A percentile compares a stretch with the other conserved stretches of the same genome.
Evolutionary conservation across 768 basidiomycete genomes (phyloP).

Genomic region (Asterophora lycoperdoides): DNA sequence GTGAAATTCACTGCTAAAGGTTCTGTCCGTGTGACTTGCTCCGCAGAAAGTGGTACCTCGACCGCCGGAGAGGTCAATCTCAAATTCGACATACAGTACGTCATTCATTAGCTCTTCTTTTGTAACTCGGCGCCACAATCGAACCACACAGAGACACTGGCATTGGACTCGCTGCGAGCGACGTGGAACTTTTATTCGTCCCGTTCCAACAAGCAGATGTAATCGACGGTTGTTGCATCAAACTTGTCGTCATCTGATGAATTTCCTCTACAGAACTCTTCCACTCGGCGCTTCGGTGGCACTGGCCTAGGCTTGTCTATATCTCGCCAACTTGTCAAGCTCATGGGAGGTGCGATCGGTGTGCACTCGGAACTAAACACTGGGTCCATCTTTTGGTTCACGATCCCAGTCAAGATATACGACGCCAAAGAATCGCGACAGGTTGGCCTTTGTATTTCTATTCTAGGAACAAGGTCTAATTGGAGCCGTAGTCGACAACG

Average conservation of each 20-base stretch:
- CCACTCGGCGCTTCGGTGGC: slow-evolving; percentile 71
- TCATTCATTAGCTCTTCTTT: slow-evolving; percentile 1
- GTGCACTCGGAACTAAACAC: slow-evolving; percentile 60
- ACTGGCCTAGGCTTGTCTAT: slow-evolving; percentile 77
- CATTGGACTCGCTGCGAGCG: slow-evolving; percentile 62
- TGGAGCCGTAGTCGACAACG: slow-evolving; percentile 33
- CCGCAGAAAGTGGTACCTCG: slow-evolving; percentile 38
- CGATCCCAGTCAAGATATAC: slow-evolving; percentile 59
- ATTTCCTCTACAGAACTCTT: slow-evolving; percentile 45
- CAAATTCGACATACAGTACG: slow-evolving; percentile 65
- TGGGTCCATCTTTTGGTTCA: slow-evolving; percentile 74
- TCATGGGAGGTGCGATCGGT: slow-evolving; percentile 73
- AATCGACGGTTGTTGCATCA: not conserved
- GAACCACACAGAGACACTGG: slow-evolving; percentile 55
- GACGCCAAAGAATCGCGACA: slow-evolving; percentile 53
- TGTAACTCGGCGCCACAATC: slow-evolving; percentile 1
- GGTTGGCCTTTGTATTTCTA: slow-evolving; percentile 28
- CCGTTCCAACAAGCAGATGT: slow-evolving; percentile 76
- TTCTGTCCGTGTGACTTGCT: slow-evolving; percentile 58
- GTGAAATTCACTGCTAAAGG: slow-evolving; percentile 69
- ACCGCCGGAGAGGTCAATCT: slow-evolving; percentile 43
- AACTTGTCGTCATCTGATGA: not conserved
- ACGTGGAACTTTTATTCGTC: slow-evolving; percentile 63
- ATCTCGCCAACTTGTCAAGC: slow-evolving; percentile 66
- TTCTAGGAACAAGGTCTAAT: not conserved